Evolutionary conservation across 345 rosid genomes (phyloP).

Genomic region (Pugionium dolabratum): DNA sequence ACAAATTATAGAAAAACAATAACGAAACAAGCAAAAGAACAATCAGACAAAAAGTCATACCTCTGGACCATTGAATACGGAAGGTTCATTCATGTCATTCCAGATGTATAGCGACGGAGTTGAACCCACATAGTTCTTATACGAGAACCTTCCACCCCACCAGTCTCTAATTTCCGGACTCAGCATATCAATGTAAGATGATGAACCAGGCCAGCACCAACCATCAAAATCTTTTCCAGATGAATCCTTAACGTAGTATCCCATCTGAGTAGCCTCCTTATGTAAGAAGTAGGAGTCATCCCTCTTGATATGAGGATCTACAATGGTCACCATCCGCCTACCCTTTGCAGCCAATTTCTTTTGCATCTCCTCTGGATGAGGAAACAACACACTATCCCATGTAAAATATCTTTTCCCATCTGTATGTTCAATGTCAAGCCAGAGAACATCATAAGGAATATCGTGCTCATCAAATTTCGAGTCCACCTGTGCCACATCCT

Average conservation of each 20-base stretch:
- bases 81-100: slow-evolving; percentile 99
- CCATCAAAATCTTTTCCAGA: slow-evolving; percentile 89
- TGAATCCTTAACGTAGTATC: slow-evolving; percentile 87
- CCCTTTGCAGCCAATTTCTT: slow-evolving; percentile 86
- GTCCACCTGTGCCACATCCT: slow-evolving; percentile 96
- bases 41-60: slow-evolving; percentile 46
- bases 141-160: slow-evolving; percentile 86
- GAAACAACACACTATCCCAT: slow-evolving; percentile 81
- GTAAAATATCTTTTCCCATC: slow-evolving; percentile 94
- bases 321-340: slow-evolving; percentile 94
- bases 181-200: slow-evolving; percentile 82
- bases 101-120: slow-evolving; percentile 90
- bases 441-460: slow-evolving; percentile 94
- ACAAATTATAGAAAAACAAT: slow-evolving; percentile 11
- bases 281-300: slow-evolving; percentile 78
- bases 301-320: slow-evolving; percentile 97
- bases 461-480: slow-evolving; percentile 92
- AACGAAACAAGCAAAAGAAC: slow-evolving; percentile 11
- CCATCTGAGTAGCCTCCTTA: slow-evolving; percentile 78
- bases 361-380: slow-evolving; percentile 93
- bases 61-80: slow-evolving; percentile 99
- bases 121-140: slow-evolving; percentile 74
- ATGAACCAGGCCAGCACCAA: slow-evolving; percentile 99
- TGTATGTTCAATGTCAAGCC: slow-evolving; percentile 98
- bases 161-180: slow-evolving; percentile 89